phyloP scores from a whole-genome alignment of 176 grass and related monocot genomes.

The Juncus effusus region DNA sequence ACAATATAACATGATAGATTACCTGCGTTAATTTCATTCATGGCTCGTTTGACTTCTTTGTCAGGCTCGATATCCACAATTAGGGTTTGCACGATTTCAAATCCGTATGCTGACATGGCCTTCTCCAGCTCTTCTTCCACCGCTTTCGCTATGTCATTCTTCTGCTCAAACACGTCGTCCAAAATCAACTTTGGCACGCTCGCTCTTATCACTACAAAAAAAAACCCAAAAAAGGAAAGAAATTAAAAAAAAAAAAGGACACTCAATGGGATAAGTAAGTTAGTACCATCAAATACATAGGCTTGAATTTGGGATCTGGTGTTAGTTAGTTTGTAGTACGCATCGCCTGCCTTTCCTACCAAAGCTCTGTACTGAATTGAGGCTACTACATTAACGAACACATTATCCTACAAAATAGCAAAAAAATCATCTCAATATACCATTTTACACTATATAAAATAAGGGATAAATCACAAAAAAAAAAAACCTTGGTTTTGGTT shows the following conservation, averaged over 20 bases:
- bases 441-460: neutral
- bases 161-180: slow-evolving; percentile 2
- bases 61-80: slow-evolving; percentile 85
- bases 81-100: slow-evolving; percentile 42
- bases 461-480: neutral
- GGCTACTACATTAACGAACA: slow-evolving; percentile 66
- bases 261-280: too few relatives aligned
- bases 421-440: neutral
- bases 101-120: slow-evolving; percentile 43
- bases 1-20: neutral
- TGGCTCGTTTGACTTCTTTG: slow-evolving; percentile 46
- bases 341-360: slow-evolving; percentile 52
- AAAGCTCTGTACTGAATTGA: slow-evolving; percentile 58
- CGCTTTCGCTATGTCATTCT: slow-evolving; percentile 1
- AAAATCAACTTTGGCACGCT: slow-evolving; percentile 1
- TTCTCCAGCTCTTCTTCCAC: slow-evolving; percentile 12
- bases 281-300: slow-evolving; percentile 63
- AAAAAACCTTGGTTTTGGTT: slow-evolving; percentile 46
- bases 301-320: slow-evolving; percentile 60
- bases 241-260: too few relatives aligned
- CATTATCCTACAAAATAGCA: slow-evolving; percentile 48
- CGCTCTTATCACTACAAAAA: neutral
- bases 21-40: slow-evolving; percentile 93
- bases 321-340: slow-evolving; percentile 57
- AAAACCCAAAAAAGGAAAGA: neutral